Conservation (phyloP, 2,329 filamentous ascomycete species). For the Monosporascus sp. region DNA sequence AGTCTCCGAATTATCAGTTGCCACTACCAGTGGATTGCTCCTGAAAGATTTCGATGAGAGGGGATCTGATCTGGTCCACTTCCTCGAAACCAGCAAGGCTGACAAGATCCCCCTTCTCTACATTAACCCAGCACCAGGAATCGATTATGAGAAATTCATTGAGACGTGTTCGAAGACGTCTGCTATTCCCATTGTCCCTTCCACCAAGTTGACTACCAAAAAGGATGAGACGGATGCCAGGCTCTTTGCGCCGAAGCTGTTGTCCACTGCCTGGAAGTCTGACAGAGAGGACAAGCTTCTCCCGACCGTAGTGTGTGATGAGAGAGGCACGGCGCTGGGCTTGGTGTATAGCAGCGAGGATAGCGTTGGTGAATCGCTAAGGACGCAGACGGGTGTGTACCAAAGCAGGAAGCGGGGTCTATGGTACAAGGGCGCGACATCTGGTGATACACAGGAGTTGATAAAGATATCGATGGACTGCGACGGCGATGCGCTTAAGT, state of each 20-base stretch:
- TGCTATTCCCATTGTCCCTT: conserved; percentile 70
- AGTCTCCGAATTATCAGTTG: conserved; percentile 36
- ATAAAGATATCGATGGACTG: conserved; percentile 83
- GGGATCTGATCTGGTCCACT: conserved; percentile 33
- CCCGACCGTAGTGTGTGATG: conserved; percentile 86
- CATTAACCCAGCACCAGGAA: conserved; percentile 43
- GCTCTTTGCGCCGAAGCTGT: conserved; percentile 63
- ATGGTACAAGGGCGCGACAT: conserved; percentile 95
- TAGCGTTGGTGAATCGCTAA: conserved; percentile 80
- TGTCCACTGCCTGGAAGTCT: conserved; percentile 70
- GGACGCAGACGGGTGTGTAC: conserved; percentile 77
- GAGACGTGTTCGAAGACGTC: conserved; percentile 42
- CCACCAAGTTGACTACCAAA: conserved; percentile 63
- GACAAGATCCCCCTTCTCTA: conserved; percentile 45
- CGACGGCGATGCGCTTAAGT: conserved; percentile 87
- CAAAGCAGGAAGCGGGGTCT: conserved; percentile 92
- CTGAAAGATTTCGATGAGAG: conserved; percentile 47
- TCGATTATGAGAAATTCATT: conserved; percentile 42
- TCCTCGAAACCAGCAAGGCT: conserved; percentile 39
- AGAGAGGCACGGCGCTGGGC: conserved; percentile 76
- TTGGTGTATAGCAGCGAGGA: conserved; percentile 92
- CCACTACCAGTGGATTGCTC: conserved; percentile 47
- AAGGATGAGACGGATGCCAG: conserved; percentile 50
- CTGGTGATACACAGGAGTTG: conserved; percentile 88
- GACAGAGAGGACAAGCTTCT: conserved; percentile 81